Evolutionary conservation across 768 basidiomycete genomes (phyloP).

Genomic region (Mrakia blollopis): DNA sequence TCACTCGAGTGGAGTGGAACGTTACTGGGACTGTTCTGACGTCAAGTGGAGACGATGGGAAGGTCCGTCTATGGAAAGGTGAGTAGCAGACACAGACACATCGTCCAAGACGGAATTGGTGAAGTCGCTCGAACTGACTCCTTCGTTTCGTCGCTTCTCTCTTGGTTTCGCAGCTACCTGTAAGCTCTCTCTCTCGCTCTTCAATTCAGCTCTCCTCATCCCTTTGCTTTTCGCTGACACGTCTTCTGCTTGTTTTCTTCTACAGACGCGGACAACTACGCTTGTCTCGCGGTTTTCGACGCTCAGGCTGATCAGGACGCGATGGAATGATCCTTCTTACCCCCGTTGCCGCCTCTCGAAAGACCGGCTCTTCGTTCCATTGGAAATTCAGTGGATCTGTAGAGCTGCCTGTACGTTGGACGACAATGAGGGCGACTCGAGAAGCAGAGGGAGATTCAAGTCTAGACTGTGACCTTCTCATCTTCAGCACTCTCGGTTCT

Average conservation of each 20-base stretch:
- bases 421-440: too few relatives aligned
- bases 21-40: slow-evolving; percentile 55
- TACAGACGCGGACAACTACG: slow-evolving; percentile 7
- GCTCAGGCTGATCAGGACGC: slow-evolving; percentile 7
- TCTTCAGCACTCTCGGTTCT: too few relatives aligned
- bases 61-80: slow-evolving; percentile 64
- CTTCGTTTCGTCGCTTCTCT: not conserved
- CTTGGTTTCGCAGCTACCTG: not conserved
- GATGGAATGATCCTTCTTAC: slow-evolving; percentile 5
- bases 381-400: too few relatives aligned
- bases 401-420: too few relatives aligned
- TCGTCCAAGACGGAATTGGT: not conserved
- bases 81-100: too few relatives aligned
- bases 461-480: too few relatives aligned
- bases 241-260: not conserved
- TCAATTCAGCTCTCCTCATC: too few relatives aligned
- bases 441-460: too few relatives aligned
- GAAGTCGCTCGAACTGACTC: not conserved
- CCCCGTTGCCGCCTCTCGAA: not conserved
- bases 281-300: slow-evolving; percentile 7
- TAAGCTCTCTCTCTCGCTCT: not conserved
- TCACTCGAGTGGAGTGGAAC: slow-evolving; percentile 91
- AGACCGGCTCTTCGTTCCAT: too few relatives aligned
- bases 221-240: not conserved
- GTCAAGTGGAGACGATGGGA: slow-evolving; percentile 58